phyloP scores from a whole-genome alignment of 2,329 filamentous ascomycete species.

The Epichloe sibirici region DNA sequence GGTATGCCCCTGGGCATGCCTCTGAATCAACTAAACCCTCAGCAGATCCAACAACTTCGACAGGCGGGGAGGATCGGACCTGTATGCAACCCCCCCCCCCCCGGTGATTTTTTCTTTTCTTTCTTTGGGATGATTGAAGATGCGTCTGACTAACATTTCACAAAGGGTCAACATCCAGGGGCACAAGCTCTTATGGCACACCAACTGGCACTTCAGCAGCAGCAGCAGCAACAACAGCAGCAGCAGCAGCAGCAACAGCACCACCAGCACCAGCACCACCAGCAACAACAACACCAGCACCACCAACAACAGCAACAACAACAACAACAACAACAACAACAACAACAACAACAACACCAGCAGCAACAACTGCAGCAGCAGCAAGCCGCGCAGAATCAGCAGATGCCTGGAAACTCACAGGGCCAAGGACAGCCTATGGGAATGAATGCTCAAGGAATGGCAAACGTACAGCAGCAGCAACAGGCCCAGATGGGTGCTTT shows the following conservation, averaged over 20 bases:
- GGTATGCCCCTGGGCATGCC: constrained; percentile 42
- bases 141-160: neutral
- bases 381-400: constrained; percentile 24
- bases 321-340: constrained; percentile 16
- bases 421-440: constrained; percentile 30
- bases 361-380: constrained; percentile 21
- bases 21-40: constrained; percentile 33
- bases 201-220: constrained; percentile 35
- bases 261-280: constrained; percentile 23
- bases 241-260: constrained; percentile 24
- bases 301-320: constrained; percentile 28
- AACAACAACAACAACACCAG: constrained; percentile 27
- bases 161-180: constrained; percentile 20
- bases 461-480: constrained; percentile 22
- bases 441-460: constrained; percentile 36
- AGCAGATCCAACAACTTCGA: constrained; percentile 40
- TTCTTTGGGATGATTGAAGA: neutral
- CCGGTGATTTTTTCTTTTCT: neutral
- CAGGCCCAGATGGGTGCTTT: constrained; percentile 8
- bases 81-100: constrained; percentile 20
- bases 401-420: constrained; percentile 28
- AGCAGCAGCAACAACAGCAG: constrained; percentile 19
- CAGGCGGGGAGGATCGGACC: constrained; percentile 26
- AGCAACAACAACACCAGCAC: constrained; percentile 30
- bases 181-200: constrained; percentile 32